These are phyloP conservation scores for Ophiostoma sp. DNA, from an alignment of 2,329 filamentous ascomycete genomes.

Conservation along the genomic window DNA sequence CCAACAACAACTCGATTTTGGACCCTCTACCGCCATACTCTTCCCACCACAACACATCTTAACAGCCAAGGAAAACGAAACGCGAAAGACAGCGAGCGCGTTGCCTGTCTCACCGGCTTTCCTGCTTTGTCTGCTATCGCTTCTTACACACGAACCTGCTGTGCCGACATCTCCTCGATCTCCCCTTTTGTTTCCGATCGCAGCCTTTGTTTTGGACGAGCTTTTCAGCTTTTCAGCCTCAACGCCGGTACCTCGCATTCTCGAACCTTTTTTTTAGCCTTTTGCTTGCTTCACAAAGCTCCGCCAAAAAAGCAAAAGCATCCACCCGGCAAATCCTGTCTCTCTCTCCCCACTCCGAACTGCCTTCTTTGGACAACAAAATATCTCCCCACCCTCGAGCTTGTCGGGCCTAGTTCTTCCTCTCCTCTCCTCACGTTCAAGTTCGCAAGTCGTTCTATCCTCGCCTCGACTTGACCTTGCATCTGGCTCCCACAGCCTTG, in stretches of 20 bases:
- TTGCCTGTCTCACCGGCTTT: constrained; percentile 11
- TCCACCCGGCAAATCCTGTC: constrained; percentile 20
- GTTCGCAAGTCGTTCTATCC: not conserved
- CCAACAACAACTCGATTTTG: not conserved
- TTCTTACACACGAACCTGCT: not conserved
- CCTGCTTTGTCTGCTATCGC: not conserved
- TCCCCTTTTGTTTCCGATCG: not conserved
- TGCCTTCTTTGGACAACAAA: constrained; percentile 10
- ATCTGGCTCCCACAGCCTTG: constrained; percentile 5
- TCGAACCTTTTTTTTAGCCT: not conserved
- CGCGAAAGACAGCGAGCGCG: constrained; percentile 25
- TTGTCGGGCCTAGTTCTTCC: not conserved
- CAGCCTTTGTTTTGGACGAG: not conserved
- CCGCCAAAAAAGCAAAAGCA: not conserved
- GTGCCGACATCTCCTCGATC: not conserved
- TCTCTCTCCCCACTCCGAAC: constrained; percentile 17
- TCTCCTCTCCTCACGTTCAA: not conserved
- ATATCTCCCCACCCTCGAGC: constrained; percentile 17
- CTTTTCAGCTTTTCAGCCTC: not conserved
- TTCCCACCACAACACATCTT: not conserved
- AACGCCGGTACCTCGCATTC: not conserved
- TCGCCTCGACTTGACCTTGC: not conserved
- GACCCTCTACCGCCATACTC: not conserved
- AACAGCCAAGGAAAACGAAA: constrained; percentile 16
- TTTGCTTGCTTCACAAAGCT: constrained; percentile 13